These are phyloP conservation scores for Alternaria solani DNA, from an alignment of 2,329 filamentous ascomycete genomes.

Conservation along the genomic window DNA sequence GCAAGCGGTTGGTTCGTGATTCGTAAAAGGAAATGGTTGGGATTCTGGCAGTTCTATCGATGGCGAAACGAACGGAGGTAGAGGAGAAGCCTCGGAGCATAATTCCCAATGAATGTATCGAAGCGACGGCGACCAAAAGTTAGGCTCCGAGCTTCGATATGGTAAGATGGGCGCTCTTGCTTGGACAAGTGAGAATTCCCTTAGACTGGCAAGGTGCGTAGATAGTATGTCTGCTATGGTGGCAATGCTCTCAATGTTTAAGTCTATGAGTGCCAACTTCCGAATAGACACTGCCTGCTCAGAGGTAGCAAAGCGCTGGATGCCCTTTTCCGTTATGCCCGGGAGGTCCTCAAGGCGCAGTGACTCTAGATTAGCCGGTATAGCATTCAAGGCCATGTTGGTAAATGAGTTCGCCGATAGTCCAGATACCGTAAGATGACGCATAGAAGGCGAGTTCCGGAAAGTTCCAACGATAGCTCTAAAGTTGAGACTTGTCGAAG, in stretches of 20 bases:
- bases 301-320: constrained; percentile 61
- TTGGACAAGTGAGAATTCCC: constrained; percentile 62
- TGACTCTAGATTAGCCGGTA: constrained; percentile 59
- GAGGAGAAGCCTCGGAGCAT: constrained; percentile 36
- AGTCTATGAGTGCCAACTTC: constrained; percentile 61
- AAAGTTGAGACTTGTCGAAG: constrained; percentile 58
- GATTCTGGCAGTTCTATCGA: constrained; percentile 5
- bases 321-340: constrained; percentile 64
- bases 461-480: constrained; percentile 64
- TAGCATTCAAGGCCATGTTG: constrained; percentile 61
- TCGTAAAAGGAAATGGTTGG: constrained; percentile 27
- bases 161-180: constrained; percentile 57
- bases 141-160: constrained; percentile 53
- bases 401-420: constrained; percentile 64
- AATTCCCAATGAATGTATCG: constrained; percentile 68
- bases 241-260: constrained; percentile 61
- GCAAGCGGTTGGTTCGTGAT: constrained; percentile 55
- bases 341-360: constrained; percentile 64
- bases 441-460: constrained; percentile 61
- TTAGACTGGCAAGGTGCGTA: constrained; percentile 53
- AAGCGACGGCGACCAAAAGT: constrained; percentile 60
- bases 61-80: constrained; percentile 18
- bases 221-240: constrained; percentile 63
- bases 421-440: constrained; percentile 63
- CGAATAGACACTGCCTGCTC: constrained; percentile 56